Percentiles rank a stretch among this genome's conserved stretches.
Evolutionary conservation across 2,329 filamentous ascomycete genomes (phyloP).

Genomic region (Penicillium sp.): DNA sequence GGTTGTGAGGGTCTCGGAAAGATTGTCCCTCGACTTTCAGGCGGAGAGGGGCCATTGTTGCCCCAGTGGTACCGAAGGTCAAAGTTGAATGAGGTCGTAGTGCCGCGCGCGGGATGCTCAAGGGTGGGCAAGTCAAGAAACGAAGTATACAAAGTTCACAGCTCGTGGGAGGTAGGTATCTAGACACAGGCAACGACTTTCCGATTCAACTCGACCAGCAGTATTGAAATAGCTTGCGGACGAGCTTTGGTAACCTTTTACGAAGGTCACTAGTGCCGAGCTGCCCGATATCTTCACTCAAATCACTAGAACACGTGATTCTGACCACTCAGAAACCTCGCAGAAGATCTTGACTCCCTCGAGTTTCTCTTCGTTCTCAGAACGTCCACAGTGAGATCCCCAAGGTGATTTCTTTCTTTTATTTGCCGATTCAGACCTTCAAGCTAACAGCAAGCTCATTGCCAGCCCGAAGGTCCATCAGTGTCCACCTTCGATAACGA

Average conservation of each 20-base stretch:
- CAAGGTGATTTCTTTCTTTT: background rate
- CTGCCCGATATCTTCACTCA: background rate
- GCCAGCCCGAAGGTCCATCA: background rate
- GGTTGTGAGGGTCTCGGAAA: conserved; percentile 77
- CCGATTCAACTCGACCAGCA: background rate
- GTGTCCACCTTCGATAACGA: conserved; percentile 15
- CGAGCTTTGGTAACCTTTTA: background rate
- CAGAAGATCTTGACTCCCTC: background rate
- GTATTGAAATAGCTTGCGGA: background rate
- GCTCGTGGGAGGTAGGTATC: background rate
- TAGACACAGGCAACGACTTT: background rate
- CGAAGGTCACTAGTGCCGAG: background rate
- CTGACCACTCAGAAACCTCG: background rate
- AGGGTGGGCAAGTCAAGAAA: background rate
- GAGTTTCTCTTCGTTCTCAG: background rate
- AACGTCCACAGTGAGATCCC: background rate
- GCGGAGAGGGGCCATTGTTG: conserved; percentile 68
- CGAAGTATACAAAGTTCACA: background rate
- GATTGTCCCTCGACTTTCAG: conserved; percentile 80
- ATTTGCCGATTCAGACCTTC: background rate
- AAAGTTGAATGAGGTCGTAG: background rate
- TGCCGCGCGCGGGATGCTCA: background rate
- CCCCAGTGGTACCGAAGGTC: background rate
- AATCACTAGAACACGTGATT: conserved; percentile 2
- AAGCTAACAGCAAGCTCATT: background rate